Base-by-base conservation (phyloP, 139 green algal genomes). In the Tetradesmus lagerheimii region DNA sequence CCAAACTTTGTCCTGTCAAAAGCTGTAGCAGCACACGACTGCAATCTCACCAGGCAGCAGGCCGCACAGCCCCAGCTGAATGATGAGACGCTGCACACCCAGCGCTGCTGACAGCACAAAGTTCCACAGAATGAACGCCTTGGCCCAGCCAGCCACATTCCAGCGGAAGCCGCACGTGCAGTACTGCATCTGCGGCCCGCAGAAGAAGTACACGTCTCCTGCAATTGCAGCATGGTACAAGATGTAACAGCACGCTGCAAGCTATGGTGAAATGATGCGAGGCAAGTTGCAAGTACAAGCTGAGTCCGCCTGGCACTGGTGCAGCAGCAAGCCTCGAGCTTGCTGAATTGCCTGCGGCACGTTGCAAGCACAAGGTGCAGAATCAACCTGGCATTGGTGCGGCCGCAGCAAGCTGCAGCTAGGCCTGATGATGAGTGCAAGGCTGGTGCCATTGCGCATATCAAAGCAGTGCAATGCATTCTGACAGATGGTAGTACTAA, bases 121-220 rank as follows among this genome's bases (percentile, higher is more conserved):
- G 83, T 93, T 96, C 94, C 95, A 98, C 23, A 97, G 92, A 4
- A 87, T 90, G 2, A 91, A 76, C 0, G 95, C 96, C 85, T 98
- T 98, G 4, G 74, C 16, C 94, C 94, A 97, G 34, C 96, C 96
- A 3, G 47, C 15, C 1, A 85, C 1, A 82, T 97, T 97, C 96
- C 96, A 98, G 0, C 91, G 84, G 77, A 96, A 97, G 75, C 87
- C 81, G 78, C 95, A 96, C 9, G 78, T 97, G 89, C 96, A 98
- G 87, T 95, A 96, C 62, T 94, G 88, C 41, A 96, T 90, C 23
- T 92, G 12, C 14, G 35, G 53, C 0, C 95, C 95, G 85, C 96
- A 98, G 81, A 98, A 98, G 86, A 94, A 98, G 89, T 97, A 98
- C 0, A 98, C 94, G 80, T 96, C 93, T 12, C 78, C 91, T 89